Evolutionary conservation across 148 eudicot genomes (phyloP), one percentile per base, ranked within the genome.

Genomic region (Nepenthes gracilis): DNA sequence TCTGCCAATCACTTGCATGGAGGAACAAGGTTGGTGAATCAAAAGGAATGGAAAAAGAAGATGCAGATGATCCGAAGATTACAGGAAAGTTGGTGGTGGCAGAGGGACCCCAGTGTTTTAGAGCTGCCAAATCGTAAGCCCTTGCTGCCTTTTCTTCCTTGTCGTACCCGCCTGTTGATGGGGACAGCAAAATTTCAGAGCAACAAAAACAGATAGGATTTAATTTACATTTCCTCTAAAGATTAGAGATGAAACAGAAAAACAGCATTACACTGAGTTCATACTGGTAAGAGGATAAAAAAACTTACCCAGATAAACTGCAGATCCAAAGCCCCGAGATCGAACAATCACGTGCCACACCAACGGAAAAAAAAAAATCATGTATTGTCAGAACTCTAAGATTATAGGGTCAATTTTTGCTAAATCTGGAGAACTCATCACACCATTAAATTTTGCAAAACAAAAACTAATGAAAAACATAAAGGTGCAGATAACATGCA

Each of bases 121-220:
- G 81, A 63, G 96, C 99, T 53, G 99, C 96, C 84, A 93, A 79
- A 69, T 93, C 99, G 60, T 93, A 93, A 51, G 99, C 74, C 70
- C 96, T 81, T 48, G 99, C 99, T 60, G 99, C 99, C 76, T 93
- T 93, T 12, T 93, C 99, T 72, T 93, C 99, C 63, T 93, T 93
- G 75, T 92, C 98, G 76, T 90, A 90, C 38, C 97, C 97, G 64
- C 96, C 96, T 85, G 55, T 23, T 23, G 23, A 23, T 23, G 23
- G 23, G 23, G 23, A 23, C 23, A 23, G 23, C 23, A 23, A 23
- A 23, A 23, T 23, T 23, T 23, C 23, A 23, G 23, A 23, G 23
- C 23, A 23, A 23, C 23, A 23, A 23, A 12, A 13, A 33, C 2
- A 56, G 34, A 12, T 55, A 43, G 2, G 8, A 55, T 5, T 9